These are phyloP conservation scores for Aspergillus amoenus DNA, from an alignment of 2,329 filamentous ascomycete genomes.

Conservation along the genomic window DNA sequence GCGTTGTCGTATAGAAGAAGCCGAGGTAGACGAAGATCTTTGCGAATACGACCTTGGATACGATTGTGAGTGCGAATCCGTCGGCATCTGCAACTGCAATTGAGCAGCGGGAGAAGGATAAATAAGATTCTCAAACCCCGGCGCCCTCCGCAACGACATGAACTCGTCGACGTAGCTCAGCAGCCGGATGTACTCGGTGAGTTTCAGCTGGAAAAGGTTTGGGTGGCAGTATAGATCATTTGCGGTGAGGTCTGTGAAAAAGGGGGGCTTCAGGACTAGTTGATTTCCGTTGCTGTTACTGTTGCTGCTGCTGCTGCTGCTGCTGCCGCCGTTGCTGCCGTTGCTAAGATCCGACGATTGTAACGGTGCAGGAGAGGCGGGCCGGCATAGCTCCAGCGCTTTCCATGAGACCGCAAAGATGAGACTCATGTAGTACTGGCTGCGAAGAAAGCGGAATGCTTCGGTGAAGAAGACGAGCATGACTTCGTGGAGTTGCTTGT, in stretches of 20 bases:
- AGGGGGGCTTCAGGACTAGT: neutral
- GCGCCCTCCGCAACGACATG: conserved; percentile 5
- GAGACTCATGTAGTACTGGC: conserved; percentile 13
- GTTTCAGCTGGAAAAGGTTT: conserved; percentile 11
- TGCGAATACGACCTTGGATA: neutral
- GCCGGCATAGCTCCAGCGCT: conserved; percentile 12
- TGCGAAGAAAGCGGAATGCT: conserved; percentile 13
- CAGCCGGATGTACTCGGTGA: conserved; percentile 12
- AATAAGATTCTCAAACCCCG: neutral
- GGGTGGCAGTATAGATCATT: conserved; percentile 1
- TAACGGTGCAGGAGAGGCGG: neutral
- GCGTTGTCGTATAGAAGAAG: neutral
- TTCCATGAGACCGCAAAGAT: conserved; percentile 14
- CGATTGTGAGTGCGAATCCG: neutral
- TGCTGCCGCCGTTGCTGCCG: too few species aligned
- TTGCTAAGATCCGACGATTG: neutral
- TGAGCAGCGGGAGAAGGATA: neutral
- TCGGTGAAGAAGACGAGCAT: conserved; percentile 17
- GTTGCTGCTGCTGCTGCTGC: too few species aligned
- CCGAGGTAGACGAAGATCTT: neutral
- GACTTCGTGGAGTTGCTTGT: conserved; percentile 15
- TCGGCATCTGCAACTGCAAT: neutral
- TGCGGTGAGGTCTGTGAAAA: neutral
- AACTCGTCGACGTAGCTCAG: conserved; percentile 14
- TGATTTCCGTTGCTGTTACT: neutral